Percentiles rank a stretch among this genome's conserved stretches.
phyloP scores from a whole-genome alignment of 495 filamentous ascomycete species.

The Penicillium lividum region DNA sequence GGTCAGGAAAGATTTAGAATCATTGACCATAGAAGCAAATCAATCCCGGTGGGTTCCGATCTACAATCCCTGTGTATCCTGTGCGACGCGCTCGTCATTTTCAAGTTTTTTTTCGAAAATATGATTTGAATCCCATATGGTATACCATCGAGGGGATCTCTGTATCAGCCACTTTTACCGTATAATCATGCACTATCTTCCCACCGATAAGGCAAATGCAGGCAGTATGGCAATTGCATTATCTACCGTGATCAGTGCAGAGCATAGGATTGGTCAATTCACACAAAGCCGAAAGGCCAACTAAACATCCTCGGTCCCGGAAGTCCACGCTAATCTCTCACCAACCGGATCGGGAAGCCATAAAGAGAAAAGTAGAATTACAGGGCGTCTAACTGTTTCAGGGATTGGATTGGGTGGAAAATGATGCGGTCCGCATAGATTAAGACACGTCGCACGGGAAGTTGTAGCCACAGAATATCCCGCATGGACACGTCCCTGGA shows the following conservation, averaged over 20 bases:
- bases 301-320: background rate
- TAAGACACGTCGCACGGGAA: conserved; percentile 16
- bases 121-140: background rate
- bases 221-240: conserved; percentile 29
- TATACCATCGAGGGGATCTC: too few species aligned
- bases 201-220: conserved; percentile 24
- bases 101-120: background rate
- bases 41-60: conserved; percentile 23
- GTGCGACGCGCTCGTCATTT: background rate
- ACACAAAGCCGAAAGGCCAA: background rate
- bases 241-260: conserved; percentile 29
- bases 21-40: background rate
- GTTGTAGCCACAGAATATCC: conserved; percentile 4
- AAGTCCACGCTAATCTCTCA: background rate
- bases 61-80: background rate
- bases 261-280: background rate
- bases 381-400: background rate
- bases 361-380: background rate
- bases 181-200: background rate
- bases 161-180: background rate
- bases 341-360: background rate
- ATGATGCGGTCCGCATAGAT: conserved; percentile 24
- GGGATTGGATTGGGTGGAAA: conserved; percentile 12
- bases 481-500: conserved; percentile 13
- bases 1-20: conserved; percentile 10